phyloP scores from a whole-genome alignment of 2,329 filamentous ascomycete genomes.

The Grosmannia penicillata region DNA sequence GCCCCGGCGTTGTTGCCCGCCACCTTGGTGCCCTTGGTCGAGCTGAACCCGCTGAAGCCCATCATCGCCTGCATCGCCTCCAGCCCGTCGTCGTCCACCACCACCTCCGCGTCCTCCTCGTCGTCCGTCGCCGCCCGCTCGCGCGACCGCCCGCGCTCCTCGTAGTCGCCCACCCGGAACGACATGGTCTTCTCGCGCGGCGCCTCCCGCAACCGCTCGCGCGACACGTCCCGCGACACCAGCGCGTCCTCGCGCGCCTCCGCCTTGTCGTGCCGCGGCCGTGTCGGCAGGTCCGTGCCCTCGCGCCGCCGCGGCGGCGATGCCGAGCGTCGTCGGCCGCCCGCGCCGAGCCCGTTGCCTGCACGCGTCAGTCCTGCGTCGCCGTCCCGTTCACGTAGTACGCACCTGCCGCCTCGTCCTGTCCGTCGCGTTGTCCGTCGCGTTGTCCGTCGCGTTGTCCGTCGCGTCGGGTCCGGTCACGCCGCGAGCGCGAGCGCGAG shows the following conservation, averaged over 20 bases:
- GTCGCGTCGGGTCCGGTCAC: background rate
- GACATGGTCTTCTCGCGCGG: slow-evolving; percentile 8
- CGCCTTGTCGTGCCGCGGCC: slow-evolving; percentile 1
- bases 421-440: background rate
- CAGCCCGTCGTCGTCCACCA: slow-evolving; percentile 51
- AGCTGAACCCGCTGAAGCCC: slow-evolving; percentile 77
- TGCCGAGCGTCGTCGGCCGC: slow-evolving; percentile 5
- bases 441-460: background rate
- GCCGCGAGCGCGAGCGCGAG: slow-evolving; percentile 1
- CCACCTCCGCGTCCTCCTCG: slow-evolving; percentile 33
- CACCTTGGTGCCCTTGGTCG: slow-evolving; percentile 81
- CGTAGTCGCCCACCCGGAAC: slow-evolving; percentile 5
- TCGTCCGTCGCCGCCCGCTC: slow-evolving; percentile 11
- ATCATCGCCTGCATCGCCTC: slow-evolving; percentile 70
- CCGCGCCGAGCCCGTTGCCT: too few species aligned
- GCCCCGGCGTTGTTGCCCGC: slow-evolving; percentile 72
- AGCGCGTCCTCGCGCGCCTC: background rate
- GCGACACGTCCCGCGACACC: slow-evolving; percentile 9
- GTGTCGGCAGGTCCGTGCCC: slow-evolving; percentile 4
- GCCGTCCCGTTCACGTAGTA: background rate
- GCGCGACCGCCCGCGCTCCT: background rate
- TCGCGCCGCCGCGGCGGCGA: slow-evolving; percentile 9
- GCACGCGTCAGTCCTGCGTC: background rate
- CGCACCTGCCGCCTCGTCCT: background rate
- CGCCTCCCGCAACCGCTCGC: background rate